Evolutionary conservation across 2,329 filamentous ascomycete genomes (phyloP).

Genomic region (Pseudocercospora macadamiae): DNA sequence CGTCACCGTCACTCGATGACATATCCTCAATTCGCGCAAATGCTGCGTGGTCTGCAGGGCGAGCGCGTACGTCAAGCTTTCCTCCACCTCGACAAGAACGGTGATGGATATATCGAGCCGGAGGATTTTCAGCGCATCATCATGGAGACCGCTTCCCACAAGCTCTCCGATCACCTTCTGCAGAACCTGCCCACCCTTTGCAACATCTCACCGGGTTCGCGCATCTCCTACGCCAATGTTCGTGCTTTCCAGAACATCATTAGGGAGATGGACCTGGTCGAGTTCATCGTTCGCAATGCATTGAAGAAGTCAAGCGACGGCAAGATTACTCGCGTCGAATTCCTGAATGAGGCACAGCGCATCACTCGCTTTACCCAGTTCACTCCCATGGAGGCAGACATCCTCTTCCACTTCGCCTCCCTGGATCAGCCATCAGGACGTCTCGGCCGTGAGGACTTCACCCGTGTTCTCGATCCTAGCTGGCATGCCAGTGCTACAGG

Average conservation of each 20-base stretch:
- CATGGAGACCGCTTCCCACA: constrained; percentile 87
- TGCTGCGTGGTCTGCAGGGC: constrained; percentile 93
- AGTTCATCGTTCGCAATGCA: constrained; percentile 87
- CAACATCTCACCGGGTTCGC: constrained; percentile 88
- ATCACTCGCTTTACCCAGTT: constrained; percentile 94
- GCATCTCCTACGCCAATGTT: constrained; percentile 97
- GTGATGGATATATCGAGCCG: constrained; percentile 92
- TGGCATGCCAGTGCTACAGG: constrained; percentile 67
- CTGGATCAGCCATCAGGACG: constrained; percentile 86
- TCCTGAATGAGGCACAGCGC: constrained; percentile 88
- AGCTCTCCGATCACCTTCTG: constrained; percentile 93
- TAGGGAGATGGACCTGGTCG: constrained; percentile 95
- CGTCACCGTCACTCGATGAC: constrained; percentile 88
- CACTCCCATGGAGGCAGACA: constrained; percentile 98
- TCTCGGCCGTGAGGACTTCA: constrained; percentile 80
- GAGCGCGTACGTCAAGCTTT: constrained; percentile 96
- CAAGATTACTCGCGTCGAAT: constrained; percentile 92
- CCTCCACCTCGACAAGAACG: constrained; percentile 85
- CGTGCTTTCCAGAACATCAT: constrained; percentile 98
- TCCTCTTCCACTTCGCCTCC: constrained; percentile 96
- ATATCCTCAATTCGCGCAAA: constrained; percentile 96
- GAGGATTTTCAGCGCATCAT: constrained; percentile 98
- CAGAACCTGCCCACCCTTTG: constrained; percentile 89
- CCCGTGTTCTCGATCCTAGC: constrained; percentile 90
- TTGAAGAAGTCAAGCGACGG: constrained; percentile 81